Base-by-base conservation (phyloP, 129 eudicot genomes). In the Flaveria sonorensis region DNA sequence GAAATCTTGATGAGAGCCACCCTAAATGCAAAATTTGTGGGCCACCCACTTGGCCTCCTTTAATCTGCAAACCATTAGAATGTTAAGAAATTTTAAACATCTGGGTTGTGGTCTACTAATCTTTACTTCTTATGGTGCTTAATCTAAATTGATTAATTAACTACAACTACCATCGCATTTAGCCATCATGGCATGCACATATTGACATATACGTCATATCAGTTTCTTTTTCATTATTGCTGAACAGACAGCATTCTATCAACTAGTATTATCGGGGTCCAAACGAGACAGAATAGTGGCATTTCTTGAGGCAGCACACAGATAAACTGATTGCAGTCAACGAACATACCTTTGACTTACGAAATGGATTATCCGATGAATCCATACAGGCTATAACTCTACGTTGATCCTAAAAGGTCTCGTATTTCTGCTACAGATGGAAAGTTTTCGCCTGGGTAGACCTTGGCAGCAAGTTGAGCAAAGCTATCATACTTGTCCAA, bases 401-500 rank as follows among this genome's bases (percentile, higher is more conserved):
- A 92, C 90, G 90, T 86, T 30, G 96, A 86, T 46, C 88, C 93
- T 81, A 92, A 88, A 51, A 92, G 79, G 10, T 85, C 94, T 53
- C 90, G 74, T 86, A 90, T 90, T 79, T 92, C 96, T 42, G 85
- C 16, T 40, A 85, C 98, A 36, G 92, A 79, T 36, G 96, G 94
- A 50, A 92, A 81, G 72, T 30, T 85, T 75, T 92, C 98, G 28
- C 68, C 72, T 23, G 98, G 94, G 72, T 90, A 90, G 32, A 90
- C 73, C 82, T 90, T 92, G 45, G 85, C 79, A 20, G 88, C 94
- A 74, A 92, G 91, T 81, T 88, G 90, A 42, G 86, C 94, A 80
- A 92, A 92, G 65, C 89, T 86, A 20, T 86, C 89, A 39, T 92
- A 92, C 85, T 92, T 92, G 87, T 85, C 92, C 82, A 92, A 84